phyloP scores from a whole-genome alignment of 2,329 filamentous ascomycete species.

The Aspergillus pseudonomiae region DNA sequence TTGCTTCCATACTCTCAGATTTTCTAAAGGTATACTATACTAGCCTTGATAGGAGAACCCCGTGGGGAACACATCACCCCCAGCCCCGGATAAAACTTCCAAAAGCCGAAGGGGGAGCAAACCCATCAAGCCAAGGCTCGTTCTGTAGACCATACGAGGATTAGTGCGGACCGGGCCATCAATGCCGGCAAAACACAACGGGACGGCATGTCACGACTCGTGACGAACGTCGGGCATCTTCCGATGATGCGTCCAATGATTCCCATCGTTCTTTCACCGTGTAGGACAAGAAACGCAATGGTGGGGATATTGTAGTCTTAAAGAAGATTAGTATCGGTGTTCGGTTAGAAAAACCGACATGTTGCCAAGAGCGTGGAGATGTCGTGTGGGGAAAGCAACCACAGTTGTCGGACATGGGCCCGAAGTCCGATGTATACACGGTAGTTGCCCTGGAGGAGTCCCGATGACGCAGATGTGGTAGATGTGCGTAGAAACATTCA shows the following conservation, averaged over 20 bases:
- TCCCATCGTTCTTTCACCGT: neutral
- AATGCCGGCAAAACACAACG: neutral
- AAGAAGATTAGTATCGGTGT: conserved; percentile 21
- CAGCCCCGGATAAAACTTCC: conserved; percentile 18
- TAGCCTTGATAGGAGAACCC: conserved; percentile 12
- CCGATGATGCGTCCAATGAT: conserved; percentile 24
- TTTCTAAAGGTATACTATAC: neutral
- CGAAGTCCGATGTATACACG: conserved; percentile 32
- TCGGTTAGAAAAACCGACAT: conserved; percentile 24
- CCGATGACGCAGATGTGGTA: neutral
- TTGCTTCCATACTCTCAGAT: neutral
- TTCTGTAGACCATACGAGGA: neutral
- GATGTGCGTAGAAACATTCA: conserved; percentile 16
- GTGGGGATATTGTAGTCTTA: conserved; percentile 9
- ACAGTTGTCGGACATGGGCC: conserved; percentile 30
- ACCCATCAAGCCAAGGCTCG: neutral
- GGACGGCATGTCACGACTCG: neutral
- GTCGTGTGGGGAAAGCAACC: neutral
- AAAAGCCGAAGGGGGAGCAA: conserved; percentile 17
- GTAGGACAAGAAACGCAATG: conserved; percentile 1
- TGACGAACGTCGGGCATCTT: conserved; percentile 20
- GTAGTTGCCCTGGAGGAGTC: neutral
- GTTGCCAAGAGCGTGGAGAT: conserved; percentile 1
- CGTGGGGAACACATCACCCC: conserved; percentile 30
- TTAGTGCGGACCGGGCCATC: neutral